Conservation (phyloP, 1,139 yeast genomes). For the Blastobotrys aristatus region DNA sequence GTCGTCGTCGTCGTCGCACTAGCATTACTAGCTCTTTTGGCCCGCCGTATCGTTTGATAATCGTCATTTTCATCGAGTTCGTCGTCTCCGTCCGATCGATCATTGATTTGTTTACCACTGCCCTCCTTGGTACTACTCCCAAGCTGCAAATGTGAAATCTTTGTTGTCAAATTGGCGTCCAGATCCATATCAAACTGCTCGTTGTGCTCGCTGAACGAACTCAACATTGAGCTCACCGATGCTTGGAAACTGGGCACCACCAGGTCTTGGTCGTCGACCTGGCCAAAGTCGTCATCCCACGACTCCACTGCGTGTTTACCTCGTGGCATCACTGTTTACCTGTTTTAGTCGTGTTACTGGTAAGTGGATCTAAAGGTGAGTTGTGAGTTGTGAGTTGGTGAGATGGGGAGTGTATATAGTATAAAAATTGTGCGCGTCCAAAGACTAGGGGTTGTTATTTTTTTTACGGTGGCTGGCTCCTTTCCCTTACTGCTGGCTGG, state of each 20-base stretch:
- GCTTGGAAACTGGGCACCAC: slow-evolving; percentile 14
- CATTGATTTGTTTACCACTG: neutral
- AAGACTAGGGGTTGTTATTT: too few species aligned
- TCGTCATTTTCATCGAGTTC: slow-evolving; percentile 4
- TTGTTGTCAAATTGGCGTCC: slow-evolving; percentile 5
- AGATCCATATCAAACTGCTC: slow-evolving; percentile 3
- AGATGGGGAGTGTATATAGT: too few species aligned
- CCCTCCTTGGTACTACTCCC: neutral
- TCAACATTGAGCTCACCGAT: slow-evolving; percentile 5
- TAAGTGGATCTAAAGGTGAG: too few species aligned
- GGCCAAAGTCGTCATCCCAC: slow-evolving; percentile 28
- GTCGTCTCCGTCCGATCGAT: slow-evolving; percentile 5
- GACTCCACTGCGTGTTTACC: slow-evolving; percentile 15
- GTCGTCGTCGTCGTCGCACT: too few species aligned
- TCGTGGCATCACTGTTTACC: too few species aligned
- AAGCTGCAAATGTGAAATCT: slow-evolving; percentile 3
- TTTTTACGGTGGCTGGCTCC: too few species aligned
- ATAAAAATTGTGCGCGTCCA: too few species aligned
- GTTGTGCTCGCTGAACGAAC: slow-evolving; percentile 2
- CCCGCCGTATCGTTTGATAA: slow-evolving; percentile 5
- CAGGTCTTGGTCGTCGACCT: slow-evolving; percentile 12
- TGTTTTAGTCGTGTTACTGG: too few species aligned
- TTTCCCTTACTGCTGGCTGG: too few species aligned
- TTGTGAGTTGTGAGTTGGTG: too few species aligned
- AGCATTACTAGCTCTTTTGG: too few species aligned